phyloP scores from a whole-genome alignment of 371 early-diverging fungal species.

The Gilbertella persicaria region DNA sequence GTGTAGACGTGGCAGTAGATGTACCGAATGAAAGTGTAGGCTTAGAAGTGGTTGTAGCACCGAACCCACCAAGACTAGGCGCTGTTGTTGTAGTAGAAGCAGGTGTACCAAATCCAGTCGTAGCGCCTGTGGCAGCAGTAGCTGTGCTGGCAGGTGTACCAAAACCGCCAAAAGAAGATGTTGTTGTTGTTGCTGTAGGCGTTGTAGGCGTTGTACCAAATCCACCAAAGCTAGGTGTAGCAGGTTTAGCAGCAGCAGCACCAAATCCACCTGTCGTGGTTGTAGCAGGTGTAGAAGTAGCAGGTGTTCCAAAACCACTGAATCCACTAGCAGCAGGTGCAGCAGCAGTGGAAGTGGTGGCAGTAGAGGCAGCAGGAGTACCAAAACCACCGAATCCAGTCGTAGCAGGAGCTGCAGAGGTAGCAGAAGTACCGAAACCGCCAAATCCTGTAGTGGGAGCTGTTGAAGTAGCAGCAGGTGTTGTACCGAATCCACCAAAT shows the following conservation, averaged over 20 bases:
- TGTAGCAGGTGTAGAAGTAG: slow-evolving; percentile 14
- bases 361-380: too few relatives aligned
- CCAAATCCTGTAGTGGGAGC: slow-evolving; percentile 31
- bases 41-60: slow-evolving; percentile 7
- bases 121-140: slow-evolving; percentile 17
- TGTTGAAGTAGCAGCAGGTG: slow-evolving; percentile 11
- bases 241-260: slow-evolving; percentile 13
- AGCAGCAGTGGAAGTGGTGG: too few relatives aligned
- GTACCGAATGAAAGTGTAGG: slow-evolving; percentile 15
- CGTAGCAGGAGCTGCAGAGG: slow-evolving; percentile 23
- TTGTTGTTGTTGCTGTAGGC: background rate
- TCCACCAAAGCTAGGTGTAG: slow-evolving; percentile 13
- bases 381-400: slow-evolving; percentile 29
- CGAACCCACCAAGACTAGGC: slow-evolving; percentile 16
- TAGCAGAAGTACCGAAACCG: slow-evolving; percentile 6
- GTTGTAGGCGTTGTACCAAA: slow-evolving; percentile 11
- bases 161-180: slow-evolving; percentile 26
- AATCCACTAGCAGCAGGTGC: slow-evolving; percentile 18
- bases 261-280: slow-evolving; percentile 13
- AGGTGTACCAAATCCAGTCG: slow-evolving; percentile 12
- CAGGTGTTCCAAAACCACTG: slow-evolving; percentile 15
- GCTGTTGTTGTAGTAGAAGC: slow-evolving; percentile 1
- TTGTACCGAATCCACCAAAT: slow-evolving; percentile 3
- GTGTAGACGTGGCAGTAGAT: slow-evolving; percentile 7
- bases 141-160: slow-evolving; percentile 22